These are phyloP conservation scores for Saccharomycopsis babjevae DNA, from an alignment of 805 yeast genomes.

Conservation along the genomic window DNA sequence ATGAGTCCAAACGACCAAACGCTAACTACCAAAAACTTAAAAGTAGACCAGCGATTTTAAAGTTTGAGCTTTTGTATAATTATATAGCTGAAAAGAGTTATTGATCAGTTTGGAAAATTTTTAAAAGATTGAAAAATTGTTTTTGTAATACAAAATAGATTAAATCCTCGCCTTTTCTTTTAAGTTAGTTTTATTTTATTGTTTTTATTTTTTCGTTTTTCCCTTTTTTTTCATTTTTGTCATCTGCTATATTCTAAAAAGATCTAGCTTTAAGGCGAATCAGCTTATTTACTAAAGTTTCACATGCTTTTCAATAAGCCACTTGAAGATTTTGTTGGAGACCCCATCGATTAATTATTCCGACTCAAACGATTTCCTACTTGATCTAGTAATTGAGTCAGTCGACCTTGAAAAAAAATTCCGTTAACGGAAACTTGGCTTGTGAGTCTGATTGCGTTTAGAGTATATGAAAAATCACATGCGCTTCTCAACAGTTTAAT, in stretches of 20 bases:
- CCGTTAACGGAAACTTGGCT: background rate
- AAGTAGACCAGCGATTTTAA: too few species aligned
- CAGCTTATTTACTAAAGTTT: background rate
- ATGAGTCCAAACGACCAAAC: too few species aligned
- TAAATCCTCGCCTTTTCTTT: too few species aligned
- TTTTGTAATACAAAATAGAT: too few species aligned
- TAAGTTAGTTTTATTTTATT: too few species aligned
- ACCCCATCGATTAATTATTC: background rate
- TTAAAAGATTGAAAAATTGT: too few species aligned
- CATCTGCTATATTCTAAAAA: background rate
- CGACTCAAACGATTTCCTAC: conserved; percentile 1
- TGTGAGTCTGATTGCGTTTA: too few species aligned
- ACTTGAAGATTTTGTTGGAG: background rate
- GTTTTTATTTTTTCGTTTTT: too few species aligned
- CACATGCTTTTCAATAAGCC: background rate
- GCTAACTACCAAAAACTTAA: too few species aligned
- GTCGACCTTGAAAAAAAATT: background rate
- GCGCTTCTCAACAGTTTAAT: background rate
- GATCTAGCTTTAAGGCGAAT: background rate
- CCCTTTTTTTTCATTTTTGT: background rate
- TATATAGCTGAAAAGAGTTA: too few species aligned
- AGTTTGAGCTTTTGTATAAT: too few species aligned
- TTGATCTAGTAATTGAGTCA: background rate
- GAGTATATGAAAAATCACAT: background rate
- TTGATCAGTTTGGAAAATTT: too few species aligned